Evolutionary conservation across 306 rosid species (phyloP).

Genomic region (Prunus davidiana): DNA sequence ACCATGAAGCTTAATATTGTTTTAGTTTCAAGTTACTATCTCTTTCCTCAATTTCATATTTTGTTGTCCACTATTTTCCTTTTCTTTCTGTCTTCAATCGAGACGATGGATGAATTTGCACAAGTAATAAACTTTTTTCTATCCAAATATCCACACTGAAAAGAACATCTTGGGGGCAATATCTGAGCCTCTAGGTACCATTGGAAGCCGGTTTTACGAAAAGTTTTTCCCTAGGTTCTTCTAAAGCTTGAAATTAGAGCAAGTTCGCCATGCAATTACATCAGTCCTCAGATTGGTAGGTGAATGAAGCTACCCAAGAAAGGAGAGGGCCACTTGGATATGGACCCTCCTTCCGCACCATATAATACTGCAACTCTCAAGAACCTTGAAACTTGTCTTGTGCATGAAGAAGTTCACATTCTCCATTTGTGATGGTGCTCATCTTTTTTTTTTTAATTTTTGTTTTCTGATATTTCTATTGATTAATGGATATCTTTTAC

Average conservation of each 20-base stretch:
- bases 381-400: too few species aligned
- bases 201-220: too few species aligned
- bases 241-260: not conserved
- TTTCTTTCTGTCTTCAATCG: not conserved
- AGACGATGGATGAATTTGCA: not conserved
- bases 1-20: not conserved
- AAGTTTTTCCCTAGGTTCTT: not conserved
- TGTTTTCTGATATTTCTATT: not conserved
- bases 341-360: not conserved
- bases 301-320: not conserved
- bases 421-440: not conserved
- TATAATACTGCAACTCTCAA: not conserved
- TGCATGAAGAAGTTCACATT: not conserved
- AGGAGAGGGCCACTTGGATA: conserved; percentile 1
- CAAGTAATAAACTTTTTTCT: not conserved
- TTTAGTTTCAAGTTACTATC: not conserved
- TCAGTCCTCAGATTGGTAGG: not conserved
- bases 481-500: conserved; percentile 2
- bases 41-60: not conserved
- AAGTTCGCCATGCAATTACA: not conserved
- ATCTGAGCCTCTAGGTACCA: too few species aligned
- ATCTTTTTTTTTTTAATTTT: not conserved
- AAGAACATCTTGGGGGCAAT: not conserved
- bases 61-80: not conserved
- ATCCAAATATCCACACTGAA: not conserved